These are phyloP conservation scores for Solanum medicagineum DNA, from an alignment of 257 asterid genomes.

Conservation along the genomic window DNA sequence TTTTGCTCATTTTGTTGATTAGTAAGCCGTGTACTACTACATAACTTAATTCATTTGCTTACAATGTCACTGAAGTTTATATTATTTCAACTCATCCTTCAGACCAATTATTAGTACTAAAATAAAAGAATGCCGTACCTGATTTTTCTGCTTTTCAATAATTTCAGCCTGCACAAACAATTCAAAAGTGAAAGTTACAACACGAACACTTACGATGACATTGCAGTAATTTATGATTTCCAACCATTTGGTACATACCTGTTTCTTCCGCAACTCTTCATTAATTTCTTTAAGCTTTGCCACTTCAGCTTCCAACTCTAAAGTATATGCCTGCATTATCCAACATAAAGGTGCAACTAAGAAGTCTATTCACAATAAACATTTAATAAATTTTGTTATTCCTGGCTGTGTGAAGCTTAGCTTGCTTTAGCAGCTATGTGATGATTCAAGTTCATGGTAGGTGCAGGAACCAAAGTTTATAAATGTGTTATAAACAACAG, in stretches of 20 bases:
- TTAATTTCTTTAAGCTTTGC: conserved; percentile 67
- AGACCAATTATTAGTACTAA: background rate
- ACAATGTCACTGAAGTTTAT: background rate
- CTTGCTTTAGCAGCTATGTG: no score
- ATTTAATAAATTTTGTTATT: background rate
- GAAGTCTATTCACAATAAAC: background rate
- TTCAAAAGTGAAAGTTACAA: background rate
- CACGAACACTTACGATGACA: background rate
- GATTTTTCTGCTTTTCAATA: conserved; percentile 65
- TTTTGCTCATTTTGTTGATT: background rate
- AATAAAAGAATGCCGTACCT: conserved; percentile 30
- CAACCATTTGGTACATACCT: conserved; percentile 29
- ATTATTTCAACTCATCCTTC: background rate
- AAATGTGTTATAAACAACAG: background rate
- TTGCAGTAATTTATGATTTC: background rate
- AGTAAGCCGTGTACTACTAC: background rate
- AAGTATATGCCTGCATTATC: conserved; percentile 63
- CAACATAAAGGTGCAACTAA: background rate
- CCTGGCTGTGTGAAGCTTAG: background rate
- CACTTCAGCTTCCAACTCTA: conserved; percentile 89
- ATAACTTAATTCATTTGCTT: background rate
- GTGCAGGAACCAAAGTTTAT: background rate
- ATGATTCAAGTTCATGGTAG: no score
- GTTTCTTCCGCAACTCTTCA: conserved; percentile 58
- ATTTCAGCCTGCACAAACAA: conserved; percentile 46